Base-by-base conservation (phyloP, 208 protist genomes). In the Phytomonas serpens region DNA sequence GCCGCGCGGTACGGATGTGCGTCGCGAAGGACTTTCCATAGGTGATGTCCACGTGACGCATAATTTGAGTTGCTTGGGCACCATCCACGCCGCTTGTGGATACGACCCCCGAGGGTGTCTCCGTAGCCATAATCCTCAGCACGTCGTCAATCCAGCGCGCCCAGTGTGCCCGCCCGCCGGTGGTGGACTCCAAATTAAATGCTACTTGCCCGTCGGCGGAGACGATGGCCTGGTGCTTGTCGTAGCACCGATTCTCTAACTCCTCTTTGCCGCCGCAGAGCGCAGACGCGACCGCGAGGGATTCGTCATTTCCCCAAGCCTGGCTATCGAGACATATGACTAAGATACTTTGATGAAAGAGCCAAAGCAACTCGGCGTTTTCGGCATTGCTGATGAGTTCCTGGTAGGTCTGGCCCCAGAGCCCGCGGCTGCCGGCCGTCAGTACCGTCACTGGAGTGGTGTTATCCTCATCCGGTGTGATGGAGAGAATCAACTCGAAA, bases 161-260 rank as follows among this genome's bases (percentile, higher is more conserved):
- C 93, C 93, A 97, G 72, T 93, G 86, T 67, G 87, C 77, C 34
- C 86, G 78, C 57, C 94, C 87, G 70, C 93, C 92, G 32, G 69
- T 75, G 16, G 89, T 82, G 23, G 90, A 65, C 79, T 97, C 93
- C 68, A 93, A 95, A 79, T 96, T 96, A 63, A 96, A 93, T 9
- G 88, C 90, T 14, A 90, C 82, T 31, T 87, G 82, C 34, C 93
- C 89, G 61, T 93, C 87, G 30, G 87, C 87, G 31, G 87, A 92
- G 63, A 97, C 84, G 75, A 96, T 93, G 52, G 96, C 65, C 80
- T 97, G 92, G 68, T 97, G 88, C 77, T 96, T 97, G 82, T 97
- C 93, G 76, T 93, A 97, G 89, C 93, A 97, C 61, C 93, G 87
- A 79, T 97, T 96, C 77, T 96, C 89, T 51, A 84, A 16, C 75